Evolutionary conservation across 2,329 filamentous ascomycete genomes (phyloP).

Genomic region (Thyridium curvatum): DNA sequence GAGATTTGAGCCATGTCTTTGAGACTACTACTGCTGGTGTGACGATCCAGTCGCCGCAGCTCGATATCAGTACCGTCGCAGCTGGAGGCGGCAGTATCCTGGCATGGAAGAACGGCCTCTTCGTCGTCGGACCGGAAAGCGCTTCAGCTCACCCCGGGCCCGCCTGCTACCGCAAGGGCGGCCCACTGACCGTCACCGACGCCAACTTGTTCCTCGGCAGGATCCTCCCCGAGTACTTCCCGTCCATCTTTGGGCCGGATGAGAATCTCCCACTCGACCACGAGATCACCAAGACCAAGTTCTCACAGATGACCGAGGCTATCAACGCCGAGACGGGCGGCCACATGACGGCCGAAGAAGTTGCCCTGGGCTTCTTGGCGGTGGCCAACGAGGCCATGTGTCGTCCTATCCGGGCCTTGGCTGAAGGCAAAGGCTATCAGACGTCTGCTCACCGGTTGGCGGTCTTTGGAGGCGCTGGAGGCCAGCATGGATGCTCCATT

Average conservation of each 20-base stretch:
- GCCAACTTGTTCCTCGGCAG: conserved; percentile 60
- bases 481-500: conserved; percentile 65
- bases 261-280: conserved; percentile 46
- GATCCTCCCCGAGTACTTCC: conserved; percentile 51
- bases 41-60: too few relatives aligned
- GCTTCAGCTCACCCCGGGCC: conserved; percentile 61
- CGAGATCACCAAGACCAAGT: conserved; percentile 14
- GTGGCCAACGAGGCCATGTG: conserved; percentile 69
- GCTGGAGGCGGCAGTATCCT: conserved; percentile 30
- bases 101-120: conserved; percentile 61
- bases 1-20: conserved; percentile 62
- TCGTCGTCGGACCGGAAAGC: conserved; percentile 62
- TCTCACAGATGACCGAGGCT: conserved; percentile 47
- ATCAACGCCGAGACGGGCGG: conserved; percentile 50
- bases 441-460: conserved; percentile 63
- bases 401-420: conserved; percentile 63
- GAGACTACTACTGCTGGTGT: conserved; percentile 43
- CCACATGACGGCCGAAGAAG: conserved; percentile 57
- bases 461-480: conserved; percentile 67
- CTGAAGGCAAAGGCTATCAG: conserved; percentile 66
- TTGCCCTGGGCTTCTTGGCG: conserved; percentile 65
- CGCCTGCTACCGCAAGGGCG: conserved; percentile 60
- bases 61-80: too few relatives aligned
- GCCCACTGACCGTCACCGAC: conserved; percentile 61
- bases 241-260: conserved; percentile 61